phyloP scores from a whole-genome alignment of 179 eudicot genomes.

The Patellifolia procumbens region DNA sequence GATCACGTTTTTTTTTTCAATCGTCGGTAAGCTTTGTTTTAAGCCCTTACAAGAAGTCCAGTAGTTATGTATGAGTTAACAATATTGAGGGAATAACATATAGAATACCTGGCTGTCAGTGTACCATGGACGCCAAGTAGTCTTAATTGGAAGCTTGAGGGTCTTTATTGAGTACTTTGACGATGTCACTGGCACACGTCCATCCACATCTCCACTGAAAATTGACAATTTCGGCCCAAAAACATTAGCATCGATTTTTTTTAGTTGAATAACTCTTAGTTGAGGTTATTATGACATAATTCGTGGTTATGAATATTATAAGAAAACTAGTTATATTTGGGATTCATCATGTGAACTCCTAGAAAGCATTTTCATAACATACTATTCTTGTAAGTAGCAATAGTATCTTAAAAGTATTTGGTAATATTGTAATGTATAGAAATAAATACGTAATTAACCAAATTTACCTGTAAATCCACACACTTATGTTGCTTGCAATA shows the following conservation, averaged over 20 bases:
- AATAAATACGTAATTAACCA: background rate
- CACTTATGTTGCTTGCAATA: constrained; percentile 55
- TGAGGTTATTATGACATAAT: no score
- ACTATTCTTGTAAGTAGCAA: no score
- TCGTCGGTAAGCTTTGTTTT: no score
- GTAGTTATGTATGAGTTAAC: background rate
- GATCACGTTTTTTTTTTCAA: no score
- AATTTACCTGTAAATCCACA: constrained; percentile 78
- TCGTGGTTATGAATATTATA: no score
- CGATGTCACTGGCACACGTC: constrained; percentile 49
- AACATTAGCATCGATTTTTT: background rate
- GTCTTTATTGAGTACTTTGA: constrained; percentile 46
- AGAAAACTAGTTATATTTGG: no score
- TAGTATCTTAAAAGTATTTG: no score
- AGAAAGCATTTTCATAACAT: no score
- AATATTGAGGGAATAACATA: background rate
- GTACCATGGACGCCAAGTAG: constrained; percentile 55
- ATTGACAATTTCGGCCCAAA: background rate
- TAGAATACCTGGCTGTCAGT: constrained; percentile 34
- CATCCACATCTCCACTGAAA: constrained; percentile 55
- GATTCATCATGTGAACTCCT: no score
- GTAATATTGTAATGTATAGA: no score
- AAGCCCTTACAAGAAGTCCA: background rate
- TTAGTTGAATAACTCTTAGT: no score
- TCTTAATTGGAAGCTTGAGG: constrained; percentile 45